These are phyloP conservation scores for Castanospermum australe DNA, from an alignment of 306 rosid species.

Conservation along the genomic window DNA sequence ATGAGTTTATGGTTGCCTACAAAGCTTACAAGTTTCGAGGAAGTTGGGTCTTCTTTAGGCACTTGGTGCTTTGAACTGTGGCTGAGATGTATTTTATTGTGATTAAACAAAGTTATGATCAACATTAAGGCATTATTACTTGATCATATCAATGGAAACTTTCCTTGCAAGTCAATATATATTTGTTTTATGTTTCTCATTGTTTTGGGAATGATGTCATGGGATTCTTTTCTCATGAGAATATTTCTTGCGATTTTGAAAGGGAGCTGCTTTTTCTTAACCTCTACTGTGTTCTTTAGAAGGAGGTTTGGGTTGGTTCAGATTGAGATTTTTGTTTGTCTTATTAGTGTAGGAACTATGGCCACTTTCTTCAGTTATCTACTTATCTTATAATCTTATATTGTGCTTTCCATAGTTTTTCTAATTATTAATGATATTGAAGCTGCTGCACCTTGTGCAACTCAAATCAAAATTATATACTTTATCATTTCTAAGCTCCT, in stretches of 20 bases:
- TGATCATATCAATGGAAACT: constrained; percentile 1
- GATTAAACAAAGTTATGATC: constrained; percentile 21
- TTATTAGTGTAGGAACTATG: neutral
- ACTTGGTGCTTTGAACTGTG: neutral
- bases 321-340: constrained; percentile 14
- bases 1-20: constrained; percentile 51
- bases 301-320: constrained; percentile 15
- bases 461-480: neutral
- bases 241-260: constrained; percentile 15
- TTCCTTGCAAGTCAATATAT: constrained; percentile 17
- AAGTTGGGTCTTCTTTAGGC: constrained; percentile 18
- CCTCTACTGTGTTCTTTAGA: constrained; percentile 12
- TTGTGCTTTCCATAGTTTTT: constrained; percentile 8
- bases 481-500: neutral
- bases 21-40: constrained; percentile 17
- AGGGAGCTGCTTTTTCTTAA: constrained; percentile 13
- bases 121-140: constrained; percentile 17
- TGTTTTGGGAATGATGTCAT: constrained; percentile 16
- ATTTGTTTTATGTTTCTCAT: constrained; percentile 1
- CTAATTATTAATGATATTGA: constrained; percentile 5
- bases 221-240: constrained; percentile 6
- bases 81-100: constrained; percentile 23
- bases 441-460: constrained; percentile 15
- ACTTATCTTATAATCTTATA: no score
- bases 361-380: constrained; percentile 9